A percentile compares a stretch with the other conserved stretches of the same genome.
phyloP scores from a whole-genome alignment of 73 alveolate genomes.

The Halteria grandinella region DNA sequence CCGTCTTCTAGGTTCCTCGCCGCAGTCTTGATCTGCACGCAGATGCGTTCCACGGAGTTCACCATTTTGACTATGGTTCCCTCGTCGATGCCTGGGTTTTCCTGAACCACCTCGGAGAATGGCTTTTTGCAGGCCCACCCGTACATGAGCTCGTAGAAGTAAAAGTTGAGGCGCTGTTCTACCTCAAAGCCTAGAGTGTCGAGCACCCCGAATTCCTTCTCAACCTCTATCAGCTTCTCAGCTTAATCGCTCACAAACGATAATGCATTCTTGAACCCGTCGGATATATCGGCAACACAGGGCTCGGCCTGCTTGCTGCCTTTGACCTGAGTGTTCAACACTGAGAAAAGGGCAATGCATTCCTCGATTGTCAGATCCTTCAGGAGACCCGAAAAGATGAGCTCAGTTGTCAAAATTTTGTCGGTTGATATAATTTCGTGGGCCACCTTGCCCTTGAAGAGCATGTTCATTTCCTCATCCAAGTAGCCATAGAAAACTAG shows the following conservation, averaged over 20 bases:
- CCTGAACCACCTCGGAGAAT: constrained; percentile 70
- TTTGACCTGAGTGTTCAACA: not conserved
- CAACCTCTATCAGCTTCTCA: constrained; percentile 30
- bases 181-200: constrained; percentile 12
- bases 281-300: constrained; percentile 30
- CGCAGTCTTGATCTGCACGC: constrained; percentile 63
- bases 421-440: constrained; percentile 65
- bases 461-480: constrained; percentile 68
- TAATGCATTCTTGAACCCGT: not conserved
- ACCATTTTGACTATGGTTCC: constrained; percentile 79
- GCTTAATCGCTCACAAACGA: constrained; percentile 15
- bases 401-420: constrained; percentile 75
- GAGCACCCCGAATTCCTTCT: constrained; percentile 36
- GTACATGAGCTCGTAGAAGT: constrained; percentile 68
- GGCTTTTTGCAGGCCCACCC: constrained; percentile 78
- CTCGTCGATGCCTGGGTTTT: constrained; percentile 60
- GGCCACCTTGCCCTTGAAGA: constrained; percentile 83
- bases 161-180: constrained; percentile 51
- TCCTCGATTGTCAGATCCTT: constrained; percentile 73
- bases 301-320: not conserved
- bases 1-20: constrained; percentile 73
- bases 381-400: constrained; percentile 69
- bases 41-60: constrained; percentile 55
- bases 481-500: constrained; percentile 63
- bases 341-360: constrained; percentile 60